These are phyloP conservation scores for Chytriomyces hyalinus DNA, from an alignment of 192 early-diverging fungal species.

Conservation along the genomic window DNA sequence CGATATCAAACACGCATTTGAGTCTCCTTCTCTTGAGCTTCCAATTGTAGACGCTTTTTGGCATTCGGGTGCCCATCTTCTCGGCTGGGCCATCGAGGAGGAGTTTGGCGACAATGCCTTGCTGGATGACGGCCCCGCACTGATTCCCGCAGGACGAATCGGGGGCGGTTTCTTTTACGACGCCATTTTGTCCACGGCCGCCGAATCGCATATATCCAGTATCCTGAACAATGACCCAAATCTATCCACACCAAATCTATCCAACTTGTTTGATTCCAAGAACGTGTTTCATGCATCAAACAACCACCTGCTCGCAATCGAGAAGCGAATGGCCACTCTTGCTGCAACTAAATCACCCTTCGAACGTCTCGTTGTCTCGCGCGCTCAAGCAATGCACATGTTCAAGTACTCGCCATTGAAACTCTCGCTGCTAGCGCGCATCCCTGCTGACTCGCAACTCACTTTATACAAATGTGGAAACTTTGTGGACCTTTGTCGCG, in stretches of 20 bases:
- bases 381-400: constrained; percentile 62
- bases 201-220: constrained; percentile 32
- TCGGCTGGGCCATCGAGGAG: constrained; percentile 72
- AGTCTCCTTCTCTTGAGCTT: not conserved
- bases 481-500: constrained; percentile 80
- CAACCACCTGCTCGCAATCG: constrained; percentile 50
- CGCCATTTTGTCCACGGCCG: constrained; percentile 53
- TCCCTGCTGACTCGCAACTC: constrained; percentile 54
- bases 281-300: constrained; percentile 61
- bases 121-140: constrained; percentile 73
- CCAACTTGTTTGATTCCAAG: constrained; percentile 19
- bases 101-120: constrained; percentile 71
- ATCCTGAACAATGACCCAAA: constrained; percentile 26
- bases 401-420: constrained; percentile 80
- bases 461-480: constrained; percentile 72
- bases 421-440: constrained; percentile 63
- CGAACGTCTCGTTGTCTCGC: constrained; percentile 67
- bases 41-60: constrained; percentile 26
- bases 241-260: constrained; percentile 8
- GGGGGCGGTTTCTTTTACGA: constrained; percentile 83
- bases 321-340: constrained; percentile 51
- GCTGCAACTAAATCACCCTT: constrained; percentile 62
- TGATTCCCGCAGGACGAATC: constrained; percentile 38
- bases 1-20: not conserved
- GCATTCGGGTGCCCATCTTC: constrained; percentile 48